Evolutionary conservation across 1,284 basidiomycete genomes (phyloP), one percentile per base, ranked within the genome.

Genomic region (Neotropicomus parvogracilis): DNA sequence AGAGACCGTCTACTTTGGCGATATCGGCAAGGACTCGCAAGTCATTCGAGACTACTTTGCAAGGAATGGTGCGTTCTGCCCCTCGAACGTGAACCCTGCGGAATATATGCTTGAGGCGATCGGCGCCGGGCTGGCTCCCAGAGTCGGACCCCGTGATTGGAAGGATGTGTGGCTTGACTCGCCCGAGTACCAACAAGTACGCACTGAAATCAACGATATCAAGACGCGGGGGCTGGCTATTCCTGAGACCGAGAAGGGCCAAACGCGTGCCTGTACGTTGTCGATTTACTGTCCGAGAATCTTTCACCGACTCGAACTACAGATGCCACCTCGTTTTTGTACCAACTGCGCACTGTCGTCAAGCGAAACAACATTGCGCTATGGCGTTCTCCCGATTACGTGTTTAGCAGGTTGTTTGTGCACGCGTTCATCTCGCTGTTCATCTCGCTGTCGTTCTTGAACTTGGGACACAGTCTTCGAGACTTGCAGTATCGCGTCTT

Each of bases 401-500:
- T 82, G 48, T 90, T 88, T 73, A 92, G 84, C 39, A 81, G 92
- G 42, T 73, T 94, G 37, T 91, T 92, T 67, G 79, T 86, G 6
- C 84, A 86, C 55, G 73, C 75, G 7, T 80, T 86, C 61, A 86
- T 95, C 53, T 85, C 88, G 7, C 72, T 95, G 4, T 82, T 88
- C 64, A 78, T 92, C 47, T 86, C 86, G 26, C 73, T 97, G 44
- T 88, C 90, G 12, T 94, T 94, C 80, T 72, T 97, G 47, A 83
- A 88, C 62, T 70, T 90, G 40, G 78, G 79, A 42, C 70, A 80
- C 58, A 83, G 81, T 52, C 54, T 80, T 33, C 78, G 84, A 40
- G 83, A 88, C 40, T 70, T 97, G 24, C 88, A 97, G 63, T 95
- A 92, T 72, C 78, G 90, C 32, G 80, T 91, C 31, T 94, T 94